Base-by-base conservation (phyloP, 106 monocot genomes). In the Apostasia shenzhenica region DNA sequence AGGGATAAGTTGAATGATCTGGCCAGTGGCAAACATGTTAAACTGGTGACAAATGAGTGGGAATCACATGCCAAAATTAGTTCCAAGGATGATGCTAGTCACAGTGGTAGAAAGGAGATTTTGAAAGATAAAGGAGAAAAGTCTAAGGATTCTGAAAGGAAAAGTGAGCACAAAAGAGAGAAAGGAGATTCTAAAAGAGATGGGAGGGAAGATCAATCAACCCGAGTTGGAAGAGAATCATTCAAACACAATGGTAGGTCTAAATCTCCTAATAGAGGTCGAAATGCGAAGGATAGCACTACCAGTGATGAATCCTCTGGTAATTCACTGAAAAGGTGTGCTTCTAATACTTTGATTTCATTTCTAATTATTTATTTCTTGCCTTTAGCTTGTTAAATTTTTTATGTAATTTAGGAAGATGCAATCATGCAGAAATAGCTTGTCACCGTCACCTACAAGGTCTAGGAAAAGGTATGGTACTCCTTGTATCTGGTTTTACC, bases 281-380 rank as follows among this genome's bases (percentile, higher is more conserved):
- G 66, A 67, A 73, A 48, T 67, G 80, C 56, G 14, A 85, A 81
- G 67, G 80, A 80, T 14, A 82, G 80, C 71, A 67, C 73, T 57
- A 80, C 82, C 70, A 77, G 82, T 68, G 86, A 86, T 61, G 82
- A 83, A 55, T 80, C 77, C 74, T 86, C 75, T 75, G 85, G 85
- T 14, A 80, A 53, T 75, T 63, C 82, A 67, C 82, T 64, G 70
- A 83, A 59, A 75, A 80, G 90, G 90, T 83, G 66, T 43, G 37
- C 45, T 48, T 11, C 53, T 52, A 46, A 12, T 14, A 14, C 14
- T 41, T 73, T 61, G 55, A 42, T 63, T 54, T 41, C 46, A 61
- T 8, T 54, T 63, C 0, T 38, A 26, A 38, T 70, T 11, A 48
- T 70, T 63, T 4, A 1, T 5, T 68, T 52, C 42, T 41, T 14